phyloP scores from a whole-genome alignment of 345 rosid species.

The Durio zibethinus region DNA sequence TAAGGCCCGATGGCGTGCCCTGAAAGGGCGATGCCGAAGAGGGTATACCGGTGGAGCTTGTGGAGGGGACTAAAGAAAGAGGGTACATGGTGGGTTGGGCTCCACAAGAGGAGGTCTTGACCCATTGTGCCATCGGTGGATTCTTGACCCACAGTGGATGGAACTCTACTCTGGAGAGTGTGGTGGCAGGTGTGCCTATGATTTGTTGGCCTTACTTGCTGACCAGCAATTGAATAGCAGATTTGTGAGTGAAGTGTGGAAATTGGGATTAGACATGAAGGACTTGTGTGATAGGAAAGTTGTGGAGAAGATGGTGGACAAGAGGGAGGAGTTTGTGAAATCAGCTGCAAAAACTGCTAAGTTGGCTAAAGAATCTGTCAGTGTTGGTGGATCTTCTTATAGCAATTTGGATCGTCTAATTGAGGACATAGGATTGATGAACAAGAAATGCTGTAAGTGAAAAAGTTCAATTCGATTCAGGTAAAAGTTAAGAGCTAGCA shows the following conservation, averaged over 20 bases:
- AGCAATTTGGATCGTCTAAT: conserved; percentile 35
- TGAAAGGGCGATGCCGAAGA: background rate
- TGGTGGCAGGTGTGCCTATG: conserved; percentile 63
- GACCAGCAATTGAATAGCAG: conserved; percentile 66
- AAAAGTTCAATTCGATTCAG: no score
- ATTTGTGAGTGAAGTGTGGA: conserved; percentile 55
- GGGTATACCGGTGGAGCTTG: conserved; percentile 25
- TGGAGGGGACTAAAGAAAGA: conserved; percentile 27
- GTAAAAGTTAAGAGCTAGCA: no score
- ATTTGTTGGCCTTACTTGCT: conserved; percentile 59
- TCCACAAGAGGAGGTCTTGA: conserved; percentile 40
- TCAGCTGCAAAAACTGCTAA: conserved; percentile 27
- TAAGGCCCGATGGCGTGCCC: conserved; percentile 22
- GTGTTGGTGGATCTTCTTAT: conserved; percentile 42
- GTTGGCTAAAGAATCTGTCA: conserved; percentile 18
- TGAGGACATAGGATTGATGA: conserved; percentile 25
- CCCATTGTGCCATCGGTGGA: conserved; percentile 51
- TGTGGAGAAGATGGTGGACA: conserved; percentile 50
- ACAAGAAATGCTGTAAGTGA: no score
- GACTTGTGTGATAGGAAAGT: conserved; percentile 44
- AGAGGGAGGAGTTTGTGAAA: conserved; percentile 36
- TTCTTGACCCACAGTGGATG: conserved; percentile 71
- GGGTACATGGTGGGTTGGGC: conserved; percentile 47
- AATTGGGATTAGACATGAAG: conserved; percentile 66
- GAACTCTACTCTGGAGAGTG: conserved; percentile 79